phyloP scores from a whole-genome alignment of 306 rosid species.

The Carpinus fangiana region DNA sequence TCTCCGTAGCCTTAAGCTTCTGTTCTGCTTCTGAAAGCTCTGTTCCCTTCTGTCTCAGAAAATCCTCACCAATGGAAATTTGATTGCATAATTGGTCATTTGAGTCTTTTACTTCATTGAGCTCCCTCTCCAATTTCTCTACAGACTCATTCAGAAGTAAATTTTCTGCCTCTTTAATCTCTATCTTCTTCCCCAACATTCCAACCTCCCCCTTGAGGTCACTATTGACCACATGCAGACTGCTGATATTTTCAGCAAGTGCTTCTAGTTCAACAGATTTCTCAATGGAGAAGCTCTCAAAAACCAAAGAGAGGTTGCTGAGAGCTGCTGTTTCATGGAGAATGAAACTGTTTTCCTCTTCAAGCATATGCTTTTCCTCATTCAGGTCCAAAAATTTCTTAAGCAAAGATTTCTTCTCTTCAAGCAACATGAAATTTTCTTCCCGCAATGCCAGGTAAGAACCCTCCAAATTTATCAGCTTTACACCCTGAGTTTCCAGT shows the following conservation, averaged over 20 bases:
- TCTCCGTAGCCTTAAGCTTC: slow-evolving; percentile 54
- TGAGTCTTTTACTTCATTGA: slow-evolving; percentile 46
- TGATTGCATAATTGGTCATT: slow-evolving; percentile 54
- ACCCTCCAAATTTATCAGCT: slow-evolving; percentile 52
- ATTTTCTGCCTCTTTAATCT: slow-evolving; percentile 56
- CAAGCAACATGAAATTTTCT: slow-evolving; percentile 56
- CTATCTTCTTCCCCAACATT: slow-evolving; percentile 50
- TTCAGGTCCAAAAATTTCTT: slow-evolving; percentile 53
- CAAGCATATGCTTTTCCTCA: slow-evolving; percentile 48
- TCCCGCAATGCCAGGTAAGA: slow-evolving; percentile 48
- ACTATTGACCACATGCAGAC: slow-evolving; percentile 46
- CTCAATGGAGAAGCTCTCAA: slow-evolving; percentile 60
- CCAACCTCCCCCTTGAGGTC: slow-evolving; percentile 55
- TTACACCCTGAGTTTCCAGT: slow-evolving; percentile 46
- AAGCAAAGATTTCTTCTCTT: slow-evolving; percentile 59
- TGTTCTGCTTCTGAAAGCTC: slow-evolving; percentile 66
- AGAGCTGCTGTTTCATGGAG: slow-evolving; percentile 64
- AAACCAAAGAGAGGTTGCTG: slow-evolving; percentile 50
- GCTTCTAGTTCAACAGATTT: slow-evolving; percentile 57
- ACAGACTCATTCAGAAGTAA: slow-evolving; percentile 48
- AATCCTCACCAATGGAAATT: slow-evolving; percentile 45
- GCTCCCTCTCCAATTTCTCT: slow-evolving; percentile 48
- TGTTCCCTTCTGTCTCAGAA: slow-evolving; percentile 45
- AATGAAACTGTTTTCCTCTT: slow-evolving; percentile 53
- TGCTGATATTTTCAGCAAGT: slow-evolving; percentile 50